These are phyloP conservation scores for Coriolopsis trogii DNA, from an alignment of 1,284 basidiomycete genomes.

Conservation along the genomic window DNA sequence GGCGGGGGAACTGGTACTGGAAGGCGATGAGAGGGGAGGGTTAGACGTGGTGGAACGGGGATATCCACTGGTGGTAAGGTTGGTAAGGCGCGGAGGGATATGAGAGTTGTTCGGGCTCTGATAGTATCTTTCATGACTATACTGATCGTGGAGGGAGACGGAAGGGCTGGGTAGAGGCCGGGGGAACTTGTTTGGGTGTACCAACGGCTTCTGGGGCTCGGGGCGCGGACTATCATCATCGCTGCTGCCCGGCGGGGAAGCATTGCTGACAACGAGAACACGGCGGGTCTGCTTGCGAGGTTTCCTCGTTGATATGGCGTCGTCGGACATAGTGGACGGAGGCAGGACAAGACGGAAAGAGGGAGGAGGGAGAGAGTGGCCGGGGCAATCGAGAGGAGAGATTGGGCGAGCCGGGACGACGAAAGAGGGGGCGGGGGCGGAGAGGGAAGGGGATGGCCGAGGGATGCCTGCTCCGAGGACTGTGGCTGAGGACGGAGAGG, in stretches of 20 bases:
- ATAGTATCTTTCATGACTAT: constrained; percentile 16
- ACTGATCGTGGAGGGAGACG: constrained; percentile 13
- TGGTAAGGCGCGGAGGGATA: constrained; percentile 40
- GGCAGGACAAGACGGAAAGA: constrained; percentile 1
- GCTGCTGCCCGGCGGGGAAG: constrained; percentile 53
- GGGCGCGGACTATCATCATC: constrained; percentile 38
- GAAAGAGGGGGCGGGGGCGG: constrained; percentile 10
- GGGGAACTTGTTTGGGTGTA: constrained; percentile 26
- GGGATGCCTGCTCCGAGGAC: constrained; percentile 14
- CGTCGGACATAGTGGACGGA: constrained; percentile 44
- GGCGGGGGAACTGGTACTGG: constrained; percentile 64
- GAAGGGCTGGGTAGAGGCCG: constrained; percentile 33
- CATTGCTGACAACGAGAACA: constrained; percentile 62
- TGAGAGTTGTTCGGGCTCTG: constrained; percentile 28
- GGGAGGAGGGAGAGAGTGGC: constrained; percentile 5
- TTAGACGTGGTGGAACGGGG: constrained; percentile 48
- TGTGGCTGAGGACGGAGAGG: background rate
- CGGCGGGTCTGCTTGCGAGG: constrained; percentile 24
- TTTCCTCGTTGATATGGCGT: constrained; percentile 37
- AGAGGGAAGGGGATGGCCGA: constrained; percentile 18
- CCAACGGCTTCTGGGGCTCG: constrained; percentile 15
- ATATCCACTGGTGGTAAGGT: constrained; percentile 43
- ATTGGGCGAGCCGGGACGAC: constrained; percentile 2
- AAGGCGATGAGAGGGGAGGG: constrained; percentile 64
- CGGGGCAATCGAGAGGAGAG: constrained; percentile 24